A percentile compares a stretch with the other conserved stretches of the same genome.
Evolutionary conservation across 2,329 filamentous ascomycete species (phyloP).

Genomic region (Fusarium oligoseptatum): DNA sequence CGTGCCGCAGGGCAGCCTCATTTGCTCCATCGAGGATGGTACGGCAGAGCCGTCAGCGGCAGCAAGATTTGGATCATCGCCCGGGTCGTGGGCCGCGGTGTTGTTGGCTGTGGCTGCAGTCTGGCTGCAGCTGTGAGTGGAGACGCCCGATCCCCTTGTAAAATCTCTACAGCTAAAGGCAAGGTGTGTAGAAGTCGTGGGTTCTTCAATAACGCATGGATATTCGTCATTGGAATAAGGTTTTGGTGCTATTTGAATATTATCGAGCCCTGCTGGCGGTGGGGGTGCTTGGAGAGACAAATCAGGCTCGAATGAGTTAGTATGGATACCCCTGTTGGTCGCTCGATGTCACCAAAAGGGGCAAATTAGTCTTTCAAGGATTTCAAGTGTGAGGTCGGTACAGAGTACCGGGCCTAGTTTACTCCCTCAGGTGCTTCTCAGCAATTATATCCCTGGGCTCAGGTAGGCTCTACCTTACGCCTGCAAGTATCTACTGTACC

Average conservation of each 20-base stretch:
- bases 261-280: background rate
- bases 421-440: background rate
- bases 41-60: background rate
- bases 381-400: background rate
- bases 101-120: background rate
- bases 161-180: background rate
- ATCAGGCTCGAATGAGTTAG: background rate
- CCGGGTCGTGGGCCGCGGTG: background rate
- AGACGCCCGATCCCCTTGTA: background rate
- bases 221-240: background rate
- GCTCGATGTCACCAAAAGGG: background rate
- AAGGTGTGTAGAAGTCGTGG: background rate
- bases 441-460: background rate
- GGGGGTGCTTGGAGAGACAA: background rate
- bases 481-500: background rate
- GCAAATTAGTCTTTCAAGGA: background rate
- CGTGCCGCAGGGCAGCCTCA: slow-evolving; percentile 4
- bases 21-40: slow-evolving; percentile 16
- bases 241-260: background rate
- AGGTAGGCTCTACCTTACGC: background rate
- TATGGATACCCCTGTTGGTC: background rate
- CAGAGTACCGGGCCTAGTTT: background rate
- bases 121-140: slow-evolving; percentile 9
- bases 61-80: background rate
- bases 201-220: background rate